These are phyloP conservation scores for Candida incommunis DNA, from an alignment of 805 yeast genomes.

Conservation along the genomic window DNA sequence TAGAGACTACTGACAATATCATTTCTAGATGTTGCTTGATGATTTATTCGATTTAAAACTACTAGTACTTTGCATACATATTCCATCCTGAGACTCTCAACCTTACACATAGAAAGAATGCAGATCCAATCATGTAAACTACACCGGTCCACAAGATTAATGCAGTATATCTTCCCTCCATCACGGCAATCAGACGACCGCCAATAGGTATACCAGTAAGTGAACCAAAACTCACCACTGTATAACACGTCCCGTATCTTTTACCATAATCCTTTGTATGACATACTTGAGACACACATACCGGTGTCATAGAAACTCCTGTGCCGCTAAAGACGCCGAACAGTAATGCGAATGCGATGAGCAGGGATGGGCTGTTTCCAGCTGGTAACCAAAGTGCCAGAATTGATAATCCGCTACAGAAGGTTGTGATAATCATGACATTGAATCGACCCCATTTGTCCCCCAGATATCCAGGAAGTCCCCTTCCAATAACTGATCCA, in stretches of 20 bases:
- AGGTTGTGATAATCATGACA: constrained; percentile 34
- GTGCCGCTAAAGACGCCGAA: constrained; percentile 52
- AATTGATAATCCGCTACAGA: constrained; percentile 31
- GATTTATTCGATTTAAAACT: too few relatives aligned
- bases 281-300: constrained; percentile 55
- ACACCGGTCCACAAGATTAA: constrained; percentile 19
- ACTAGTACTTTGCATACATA: constrained; percentile 3
- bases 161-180: constrained; percentile 18
- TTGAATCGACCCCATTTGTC: constrained; percentile 44
- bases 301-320: constrained; percentile 51
- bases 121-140: constrained; percentile 16
- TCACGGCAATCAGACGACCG: constrained; percentile 18
- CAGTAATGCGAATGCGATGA: constrained; percentile 38
- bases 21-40: too few relatives aligned
- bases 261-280: constrained; percentile 52
- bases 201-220: constrained; percentile 26
- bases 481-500: constrained; percentile 38
- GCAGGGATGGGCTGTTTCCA: constrained; percentile 25
- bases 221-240: constrained; percentile 24
- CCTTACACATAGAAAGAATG: constrained; percentile 15
- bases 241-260: constrained; percentile 53
- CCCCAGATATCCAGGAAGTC: constrained; percentile 39
- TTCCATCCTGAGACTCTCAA: constrained; percentile 15
- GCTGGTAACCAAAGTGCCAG: constrained; percentile 54
- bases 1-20: too few relatives aligned